phyloP scores from a whole-genome alignment of 176 grass and related monocot genomes.

The Echinochloa phyllopogon region DNA sequence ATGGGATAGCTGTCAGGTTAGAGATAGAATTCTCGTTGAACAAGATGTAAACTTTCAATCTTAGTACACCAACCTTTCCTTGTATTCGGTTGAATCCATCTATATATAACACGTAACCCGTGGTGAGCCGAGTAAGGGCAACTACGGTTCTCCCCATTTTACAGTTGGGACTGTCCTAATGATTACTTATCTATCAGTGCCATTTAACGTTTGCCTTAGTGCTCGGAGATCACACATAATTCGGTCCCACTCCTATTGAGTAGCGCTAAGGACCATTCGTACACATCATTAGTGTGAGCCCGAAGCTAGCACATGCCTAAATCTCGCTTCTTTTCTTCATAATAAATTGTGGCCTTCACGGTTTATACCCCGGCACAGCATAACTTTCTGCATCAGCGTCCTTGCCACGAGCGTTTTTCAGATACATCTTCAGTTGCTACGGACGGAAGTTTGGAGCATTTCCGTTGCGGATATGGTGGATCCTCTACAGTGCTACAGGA shows the following conservation, averaged over 20 bases:
- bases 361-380: neutral
- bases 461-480: neutral
- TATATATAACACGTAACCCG: too few species aligned
- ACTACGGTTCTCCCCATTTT: too few species aligned
- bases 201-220: conserved; percentile 36
- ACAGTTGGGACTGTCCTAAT: too few species aligned
- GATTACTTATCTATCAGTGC: conserved; percentile 8
- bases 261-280: neutral
- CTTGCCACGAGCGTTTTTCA: neutral
- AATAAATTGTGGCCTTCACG: conserved; percentile 19
- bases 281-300: conserved; percentile 16
- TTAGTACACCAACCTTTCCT: too few species aligned
- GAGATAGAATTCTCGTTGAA: too few species aligned
- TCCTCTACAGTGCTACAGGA: neutral
- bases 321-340: neutral
- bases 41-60: too few species aligned
- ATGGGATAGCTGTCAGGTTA: too few species aligned
- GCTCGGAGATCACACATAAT: conserved; percentile 33
- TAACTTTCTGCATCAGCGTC: neutral
- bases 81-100: too few species aligned
- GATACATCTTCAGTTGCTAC: neutral
- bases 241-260: conserved; percentile 36
- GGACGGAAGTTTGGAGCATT: conserved; percentile 1
- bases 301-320: neutral
- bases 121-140: too few species aligned